Base-by-base conservation (phyloP, 2,329 filamentous ascomycete genomes). In the Alternaria ethzedia region DNA sequence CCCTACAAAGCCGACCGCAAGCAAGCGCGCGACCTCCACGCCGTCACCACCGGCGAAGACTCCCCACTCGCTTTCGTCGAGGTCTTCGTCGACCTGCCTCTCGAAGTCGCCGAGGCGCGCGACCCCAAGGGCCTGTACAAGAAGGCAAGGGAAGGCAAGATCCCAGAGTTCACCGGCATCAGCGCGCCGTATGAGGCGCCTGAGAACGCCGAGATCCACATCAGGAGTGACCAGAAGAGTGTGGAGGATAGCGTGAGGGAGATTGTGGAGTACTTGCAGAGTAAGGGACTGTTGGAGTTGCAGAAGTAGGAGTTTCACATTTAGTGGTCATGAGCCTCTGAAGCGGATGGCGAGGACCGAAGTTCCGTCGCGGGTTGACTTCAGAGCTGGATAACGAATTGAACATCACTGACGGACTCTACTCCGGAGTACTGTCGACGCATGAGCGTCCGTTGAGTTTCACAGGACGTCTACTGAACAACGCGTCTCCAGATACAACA, bases 81-180 rank as follows among this genome's bases (percentile, higher is more conserved):
- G 83, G 93, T 98, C 62, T 97, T 89, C 78, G 90, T 99, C 67
- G 94, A 99, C 81, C 89, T 98, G 12, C 92, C 94, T 13, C 87
- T 98, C 70, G 92, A 93, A 81, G 93, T 96, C 47, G 95, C 96
- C 41, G 95, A 98, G 88, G 86, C 95, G 87, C 89, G 96, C 67
- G 96, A 99, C 78, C 96, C 96, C 52, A 99, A 99, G 88, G 96
- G 95, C 6, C 84, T 98, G 64, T 99, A 99, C 84, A 97, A 97
- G 87, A 97, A 97, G 88, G 96, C 96, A 12, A 86, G 95, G 47
- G 90, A 92, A 55, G 96, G 96, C 47, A 89, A 96, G 81, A 98
- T 98, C 82, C 96, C 96, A 82, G 93, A 98, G 72, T 99, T 99
- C 80, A 99, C 96, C 2, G 96, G 96, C 59, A 93, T 98, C 75